These are phyloP conservation scores for Trichoderma sp. DNA, from an alignment of 2,329 filamentous ascomycete species.

Conservation along the genomic window DNA sequence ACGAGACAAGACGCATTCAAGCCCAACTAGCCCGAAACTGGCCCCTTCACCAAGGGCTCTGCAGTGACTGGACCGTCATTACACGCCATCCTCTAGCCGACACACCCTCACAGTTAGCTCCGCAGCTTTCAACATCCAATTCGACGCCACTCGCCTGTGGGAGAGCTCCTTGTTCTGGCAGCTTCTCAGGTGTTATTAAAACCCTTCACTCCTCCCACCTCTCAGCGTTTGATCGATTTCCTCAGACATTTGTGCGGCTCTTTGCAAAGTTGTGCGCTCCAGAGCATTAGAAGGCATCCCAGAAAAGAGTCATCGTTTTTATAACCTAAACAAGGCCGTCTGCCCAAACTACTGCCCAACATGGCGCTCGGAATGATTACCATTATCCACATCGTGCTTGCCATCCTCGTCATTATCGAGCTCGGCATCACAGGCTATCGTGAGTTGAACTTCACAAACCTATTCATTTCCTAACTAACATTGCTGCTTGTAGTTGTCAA, in stretches of 20 bases:
- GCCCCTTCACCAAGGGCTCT: slow-evolving; percentile 6
- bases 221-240: not conserved
- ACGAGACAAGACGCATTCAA: slow-evolving; percentile 5
- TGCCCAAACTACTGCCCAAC: slow-evolving; percentile 22
- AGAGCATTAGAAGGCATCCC: not conserved
- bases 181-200: slow-evolving; percentile 3
- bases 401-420: slow-evolving; percentile 67
- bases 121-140: slow-evolving; percentile 9
- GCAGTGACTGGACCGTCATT: slow-evolving; percentile 17
- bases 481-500: slow-evolving; percentile 17
- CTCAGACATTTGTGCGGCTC: not conserved
- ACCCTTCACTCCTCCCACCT: not conserved
- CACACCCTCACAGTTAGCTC: slow-evolving; percentile 6
- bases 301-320: not conserved
- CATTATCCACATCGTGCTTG: slow-evolving; percentile 65
- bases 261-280: not conserved
- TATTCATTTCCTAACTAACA: not conserved
- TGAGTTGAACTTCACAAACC: slow-evolving; percentile 38
- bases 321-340: not conserved
- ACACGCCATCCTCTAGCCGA: slow-evolving; percentile 12
- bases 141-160: slow-evolving; percentile 6
- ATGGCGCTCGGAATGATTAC: slow-evolving; percentile 57
- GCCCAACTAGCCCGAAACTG: slow-evolving; percentile 15
- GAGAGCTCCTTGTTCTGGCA: not conserved
- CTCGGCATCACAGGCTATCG: slow-evolving; percentile 73